Base-by-base conservation (phyloP, 169 alveolate species). In the Theileria parva region DNA sequence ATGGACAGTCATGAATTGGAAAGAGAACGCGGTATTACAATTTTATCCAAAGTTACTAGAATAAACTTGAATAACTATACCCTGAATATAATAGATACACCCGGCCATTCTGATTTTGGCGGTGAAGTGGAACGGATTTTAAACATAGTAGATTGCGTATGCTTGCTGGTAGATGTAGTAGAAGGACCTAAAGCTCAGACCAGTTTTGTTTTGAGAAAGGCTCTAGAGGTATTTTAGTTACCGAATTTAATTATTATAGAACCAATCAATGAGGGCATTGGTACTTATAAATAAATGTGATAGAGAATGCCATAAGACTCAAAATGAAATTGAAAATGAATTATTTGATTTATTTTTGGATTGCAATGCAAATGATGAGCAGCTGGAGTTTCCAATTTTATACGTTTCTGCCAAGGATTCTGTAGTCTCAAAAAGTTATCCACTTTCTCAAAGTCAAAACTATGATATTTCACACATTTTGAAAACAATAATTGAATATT, bases 31-130 rank as follows among this genome's bases (percentile, higher is more conserved):
- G 99, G 99, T 63, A 98, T 98, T 83, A 97, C 99, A 48, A 98
- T 98, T 61, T 88, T 95, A 79, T 95, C 99, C 21, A 97, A 97
- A 80, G 97, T 95, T 30, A 95, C 99, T 3, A 88, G 98, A 17
- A 92, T 97, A 32, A 92, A 92, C 59, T 94, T 89, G 86, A 94
- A 95, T 37, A 97, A 95, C 65, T 74, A 78, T 53, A 85, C 80
- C 79, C 81, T 92, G 77, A 89, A 89, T 81, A 91, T 93, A 53
- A 95, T 93, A 15, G 97, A 93, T 79, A 94, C 95, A 55, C 98
- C 93, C 39, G 99, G 99, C 27, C 99, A 97, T 91, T 95, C 98
- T 17, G 99, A 98, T 87, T 98, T 97, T 85, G 99, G 99, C 19
- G 99, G 99, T 25, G 99, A 98, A 81, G 99, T 98, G 13, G 99